phyloP scores from a whole-genome alignment of 192 early-diverging fungal species.

The Umbelopsis isabellina region DNA sequence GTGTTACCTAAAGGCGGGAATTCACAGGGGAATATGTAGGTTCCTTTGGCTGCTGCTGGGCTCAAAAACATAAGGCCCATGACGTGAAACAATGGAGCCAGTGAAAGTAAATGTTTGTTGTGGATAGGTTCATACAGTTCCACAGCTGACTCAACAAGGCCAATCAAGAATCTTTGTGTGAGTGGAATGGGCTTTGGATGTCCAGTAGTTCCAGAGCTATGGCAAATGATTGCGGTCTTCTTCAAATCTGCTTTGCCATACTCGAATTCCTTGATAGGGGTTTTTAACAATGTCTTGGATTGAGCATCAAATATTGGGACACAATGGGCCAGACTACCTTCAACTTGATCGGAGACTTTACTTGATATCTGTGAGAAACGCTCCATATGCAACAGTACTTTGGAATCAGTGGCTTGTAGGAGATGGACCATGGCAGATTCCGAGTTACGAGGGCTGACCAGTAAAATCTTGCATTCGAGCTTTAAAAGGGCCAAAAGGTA shows the following conservation, averaged over 20 bases:
- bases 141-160: neutral
- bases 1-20: neutral
- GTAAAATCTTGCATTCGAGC: neutral
- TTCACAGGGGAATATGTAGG: conserved; percentile 6
- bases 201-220: conserved; percentile 27
- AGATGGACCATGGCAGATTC: conserved; percentile 21
- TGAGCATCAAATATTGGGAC: conserved; percentile 6
- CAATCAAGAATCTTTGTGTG: conserved; percentile 15
- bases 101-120: neutral
- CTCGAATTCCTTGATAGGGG: neutral
- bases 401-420: conserved; percentile 17
- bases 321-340: neutral
- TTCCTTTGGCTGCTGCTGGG: neutral
- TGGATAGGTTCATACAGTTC: neutral
- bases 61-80: neutral
- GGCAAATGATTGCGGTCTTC: conserved; percentile 6
- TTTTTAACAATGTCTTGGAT: neutral
- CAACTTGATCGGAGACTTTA: neutral
- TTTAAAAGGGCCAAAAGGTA: conserved; percentile 21
- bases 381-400: neutral
- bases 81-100: neutral
- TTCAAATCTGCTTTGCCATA: neutral
- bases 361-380: neutral
- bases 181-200: conserved; percentile 25
- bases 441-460: conserved; percentile 25